These are phyloP conservation scores for Hypoxylon sp. DNA, from an alignment of 2,329 filamentous ascomycete genomes.

Conservation along the genomic window DNA sequence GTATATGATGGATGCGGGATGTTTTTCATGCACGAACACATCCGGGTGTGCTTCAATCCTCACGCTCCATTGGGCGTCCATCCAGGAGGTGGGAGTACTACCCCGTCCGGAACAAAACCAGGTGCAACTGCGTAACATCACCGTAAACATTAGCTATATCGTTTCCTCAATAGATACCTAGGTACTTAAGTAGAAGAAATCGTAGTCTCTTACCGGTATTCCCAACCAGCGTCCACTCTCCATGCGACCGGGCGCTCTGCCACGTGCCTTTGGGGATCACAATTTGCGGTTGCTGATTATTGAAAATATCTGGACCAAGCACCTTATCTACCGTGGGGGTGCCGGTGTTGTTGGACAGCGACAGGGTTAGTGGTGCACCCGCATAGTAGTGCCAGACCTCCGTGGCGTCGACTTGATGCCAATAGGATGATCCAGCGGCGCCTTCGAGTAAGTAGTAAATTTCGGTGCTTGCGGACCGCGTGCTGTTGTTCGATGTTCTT, in stretches of 20 bases:
- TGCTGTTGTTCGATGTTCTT: slow-evolving; percentile 41
- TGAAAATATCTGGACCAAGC: slow-evolving; percentile 62
- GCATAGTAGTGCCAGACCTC: slow-evolving; percentile 71
- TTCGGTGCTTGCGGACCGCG: slow-evolving; percentile 63
- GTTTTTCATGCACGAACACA: not conserved
- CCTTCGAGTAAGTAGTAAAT: slow-evolving; percentile 67
- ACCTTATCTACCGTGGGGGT: slow-evolving; percentile 54
- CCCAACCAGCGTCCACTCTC: slow-evolving; percentile 66
- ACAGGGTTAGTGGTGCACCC: slow-evolving; percentile 64
- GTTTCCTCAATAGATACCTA: not conserved
- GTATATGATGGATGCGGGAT: not conserved
- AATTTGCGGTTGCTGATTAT: slow-evolving; percentile 60
- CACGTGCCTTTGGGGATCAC: slow-evolving; percentile 59
- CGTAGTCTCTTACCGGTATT: slow-evolving; percentile 49
- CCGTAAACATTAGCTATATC: slow-evolving; percentile 6
- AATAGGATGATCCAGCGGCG: slow-evolving; percentile 59
- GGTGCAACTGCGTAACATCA: slow-evolving; percentile 46
- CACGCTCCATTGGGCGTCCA: slow-evolving; percentile 47
- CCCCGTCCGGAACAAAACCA: slow-evolving; percentile 49
- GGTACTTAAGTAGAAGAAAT: not conserved
- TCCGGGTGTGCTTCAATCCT: not conserved
- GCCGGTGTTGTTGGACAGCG: slow-evolving; percentile 62
- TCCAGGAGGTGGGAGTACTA: slow-evolving; percentile 47
- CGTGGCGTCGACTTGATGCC: slow-evolving; percentile 66
- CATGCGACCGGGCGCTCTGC: slow-evolving; percentile 63